Evolutionary conservation across 2,329 filamentous ascomycete species (phyloP).

Genomic region (Furcasterigmium sp.): DNA sequence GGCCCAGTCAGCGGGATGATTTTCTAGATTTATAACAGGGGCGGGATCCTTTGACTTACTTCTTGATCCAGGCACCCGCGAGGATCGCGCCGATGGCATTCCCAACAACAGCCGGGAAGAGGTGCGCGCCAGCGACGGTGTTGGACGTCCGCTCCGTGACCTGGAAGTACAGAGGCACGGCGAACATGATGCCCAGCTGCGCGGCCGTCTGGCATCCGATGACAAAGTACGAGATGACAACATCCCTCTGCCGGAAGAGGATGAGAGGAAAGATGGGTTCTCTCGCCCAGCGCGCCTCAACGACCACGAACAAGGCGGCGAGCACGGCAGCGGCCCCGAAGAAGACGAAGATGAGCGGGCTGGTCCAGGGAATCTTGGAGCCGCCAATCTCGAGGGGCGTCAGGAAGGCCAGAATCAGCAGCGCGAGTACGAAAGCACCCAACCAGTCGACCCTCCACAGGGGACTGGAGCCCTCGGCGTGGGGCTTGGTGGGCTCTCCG

Average conservation of each 20-base stretch:
- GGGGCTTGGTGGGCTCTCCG: not conserved
- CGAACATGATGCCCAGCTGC: slow-evolving; percentile 50
- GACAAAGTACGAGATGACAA: slow-evolving; percentile 47
- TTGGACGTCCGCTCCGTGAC: slow-evolving; percentile 52
- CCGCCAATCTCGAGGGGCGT: slow-evolving; percentile 35
- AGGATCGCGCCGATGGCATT: slow-evolving; percentile 60
- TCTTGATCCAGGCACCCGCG: slow-evolving; percentile 50
- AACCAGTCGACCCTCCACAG: slow-evolving; percentile 47
- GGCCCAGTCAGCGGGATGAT: not conserved
- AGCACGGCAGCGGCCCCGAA: slow-evolving; percentile 21
- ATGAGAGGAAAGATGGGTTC: slow-evolving; percentile 56
- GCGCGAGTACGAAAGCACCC: slow-evolving; percentile 51
- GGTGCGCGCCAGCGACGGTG: slow-evolving; percentile 51
- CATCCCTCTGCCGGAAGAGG: slow-evolving; percentile 45
- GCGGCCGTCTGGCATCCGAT: slow-evolving; percentile 47
- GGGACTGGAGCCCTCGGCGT: slow-evolving; percentile 15
- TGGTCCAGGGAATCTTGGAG: slow-evolving; percentile 29
- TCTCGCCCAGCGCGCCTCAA: slow-evolving; percentile 26
- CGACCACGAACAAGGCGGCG: slow-evolving; percentile 24
- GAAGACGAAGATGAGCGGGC: slow-evolving; percentile 24
- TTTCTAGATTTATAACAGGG: not conserved
- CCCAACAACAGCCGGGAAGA: slow-evolving; percentile 62
- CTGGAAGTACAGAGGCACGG: slow-evolving; percentile 65
- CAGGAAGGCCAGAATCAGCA: slow-evolving; percentile 36
- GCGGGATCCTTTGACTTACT: slow-evolving; percentile 16